Evolutionary conservation across 202 grass and related monocot genomes (phyloP).

Genomic region (Cymbopogon flexuosus): DNA sequence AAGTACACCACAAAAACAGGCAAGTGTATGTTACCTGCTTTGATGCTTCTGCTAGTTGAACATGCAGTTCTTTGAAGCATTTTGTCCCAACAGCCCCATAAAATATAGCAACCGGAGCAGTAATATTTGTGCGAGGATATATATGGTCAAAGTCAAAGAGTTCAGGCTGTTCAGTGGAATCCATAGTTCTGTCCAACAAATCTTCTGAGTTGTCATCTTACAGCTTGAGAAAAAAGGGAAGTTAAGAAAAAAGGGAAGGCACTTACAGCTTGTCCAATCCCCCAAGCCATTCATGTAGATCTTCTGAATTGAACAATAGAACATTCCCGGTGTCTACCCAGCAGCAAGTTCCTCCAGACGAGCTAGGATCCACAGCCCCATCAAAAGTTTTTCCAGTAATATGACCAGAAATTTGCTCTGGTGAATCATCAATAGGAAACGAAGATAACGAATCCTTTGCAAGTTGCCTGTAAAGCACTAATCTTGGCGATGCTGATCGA

Average conservation of each 20-base stretch:
- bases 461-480: constrained; percentile 79
- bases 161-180: constrained; percentile 58
- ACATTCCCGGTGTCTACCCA: constrained; percentile 82
- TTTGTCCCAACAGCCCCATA: constrained; percentile 95
- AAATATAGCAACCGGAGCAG: constrained; percentile 62
- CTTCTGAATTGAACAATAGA: constrained; percentile 56
- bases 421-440: constrained; percentile 37
- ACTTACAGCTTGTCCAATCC: constrained; percentile 51
- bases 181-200: constrained; percentile 49
- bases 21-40: constrained; percentile 57
- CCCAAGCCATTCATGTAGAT: constrained; percentile 66
- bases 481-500: constrained; percentile 79
- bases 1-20: constrained; percentile 13
- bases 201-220: constrained; percentile 23
- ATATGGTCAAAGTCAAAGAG: constrained; percentile 95
- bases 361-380: constrained; percentile 23
- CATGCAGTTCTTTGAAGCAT: constrained; percentile 89
- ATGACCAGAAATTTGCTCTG: constrained; percentile 43
- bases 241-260: constrained; percentile 11
- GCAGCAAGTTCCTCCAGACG: constrained; percentile 64
- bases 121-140: constrained; percentile 57
- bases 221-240: constrained; percentile 20
- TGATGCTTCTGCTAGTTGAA: constrained; percentile 65
- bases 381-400: constrained; percentile 28
- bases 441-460: constrained; percentile 81